A percentile compares a stretch with the other conserved stretches of the same genome.
Conservation (phyloP, 2,329 filamentous ascomycete genomes). For the Fusarium denticulatum region DNA sequence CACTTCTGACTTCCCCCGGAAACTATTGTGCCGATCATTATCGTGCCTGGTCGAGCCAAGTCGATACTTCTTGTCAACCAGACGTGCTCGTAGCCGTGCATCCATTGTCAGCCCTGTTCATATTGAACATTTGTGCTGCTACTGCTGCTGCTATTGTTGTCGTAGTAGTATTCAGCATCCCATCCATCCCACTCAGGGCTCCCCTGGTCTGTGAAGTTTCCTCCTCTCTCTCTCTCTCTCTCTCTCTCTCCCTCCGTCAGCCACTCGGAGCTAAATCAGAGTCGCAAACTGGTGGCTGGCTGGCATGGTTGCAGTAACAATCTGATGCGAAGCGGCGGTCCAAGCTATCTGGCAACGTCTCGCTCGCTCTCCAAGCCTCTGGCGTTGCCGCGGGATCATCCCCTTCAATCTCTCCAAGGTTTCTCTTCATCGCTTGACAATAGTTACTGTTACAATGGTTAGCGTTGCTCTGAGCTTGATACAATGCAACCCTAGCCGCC, state of each 20-base stretch:
- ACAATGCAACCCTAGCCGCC: slow-evolving; percentile 18
- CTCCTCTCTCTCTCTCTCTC: no score
- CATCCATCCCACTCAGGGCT: slow-evolving; percentile 27
- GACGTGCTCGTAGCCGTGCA: slow-evolving; percentile 41
- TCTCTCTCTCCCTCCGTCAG: slow-evolving; percentile 13
- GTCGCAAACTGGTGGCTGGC: slow-evolving; percentile 32
- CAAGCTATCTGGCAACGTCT: slow-evolving; percentile 21
- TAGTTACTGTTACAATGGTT: slow-evolving; percentile 54
- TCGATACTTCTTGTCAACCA: slow-evolving; percentile 37
- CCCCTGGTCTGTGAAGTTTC: slow-evolving; percentile 26
- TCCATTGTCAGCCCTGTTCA: slow-evolving; percentile 44
- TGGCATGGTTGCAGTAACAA: slow-evolving; percentile 33
- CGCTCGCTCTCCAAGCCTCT: slow-evolving; percentile 25
- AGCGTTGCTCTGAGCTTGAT: slow-evolving; percentile 36
- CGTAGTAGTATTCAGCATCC: slow-evolving; percentile 22
- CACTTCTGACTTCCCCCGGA: slow-evolving; percentile 39
- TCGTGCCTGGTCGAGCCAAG: slow-evolving; percentile 41
- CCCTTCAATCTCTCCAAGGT: slow-evolving; percentile 36
- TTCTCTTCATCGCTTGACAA: slow-evolving; percentile 75
- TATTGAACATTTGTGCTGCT: slow-evolving; percentile 20
- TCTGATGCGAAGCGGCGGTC: slow-evolving; percentile 36
- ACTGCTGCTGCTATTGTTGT: background rate
- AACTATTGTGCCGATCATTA: slow-evolving; percentile 43
- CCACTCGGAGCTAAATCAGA: slow-evolving; percentile 18
- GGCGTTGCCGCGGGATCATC: slow-evolving; percentile 30